These are phyloP conservation scores for Cryomyces antarcticus DNA, from an alignment of 495 filamentous ascomycete genomes.

Conservation along the genomic window DNA sequence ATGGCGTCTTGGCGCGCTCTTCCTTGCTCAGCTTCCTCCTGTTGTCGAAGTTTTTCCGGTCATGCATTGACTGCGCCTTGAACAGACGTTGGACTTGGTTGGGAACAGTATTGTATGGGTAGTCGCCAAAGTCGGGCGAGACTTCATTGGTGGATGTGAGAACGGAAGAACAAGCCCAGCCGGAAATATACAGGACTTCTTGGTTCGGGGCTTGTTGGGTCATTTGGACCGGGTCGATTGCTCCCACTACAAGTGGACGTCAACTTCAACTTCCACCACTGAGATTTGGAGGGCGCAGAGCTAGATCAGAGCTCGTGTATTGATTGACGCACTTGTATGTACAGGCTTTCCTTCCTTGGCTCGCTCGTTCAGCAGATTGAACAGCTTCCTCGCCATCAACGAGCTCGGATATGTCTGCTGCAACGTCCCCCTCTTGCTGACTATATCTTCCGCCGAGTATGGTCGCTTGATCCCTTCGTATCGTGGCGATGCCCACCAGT, in stretches of 20 bases:
- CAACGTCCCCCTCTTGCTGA: constrained; percentile 74
- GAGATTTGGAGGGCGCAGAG: constrained; percentile 1
- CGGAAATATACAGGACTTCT: constrained; percentile 86
- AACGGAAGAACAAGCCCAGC: constrained; percentile 89
- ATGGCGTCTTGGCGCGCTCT: constrained; percentile 52
- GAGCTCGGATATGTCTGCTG: constrained; percentile 79
- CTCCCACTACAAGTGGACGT: constrained; percentile 45
- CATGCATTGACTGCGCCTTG: constrained; percentile 92
- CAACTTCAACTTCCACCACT: constrained; percentile 2
- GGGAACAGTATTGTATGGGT: constrained; percentile 95
- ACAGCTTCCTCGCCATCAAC: constrained; percentile 83
- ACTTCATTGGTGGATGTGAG: constrained; percentile 92
- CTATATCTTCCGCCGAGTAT: constrained; percentile 77
- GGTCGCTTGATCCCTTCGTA: constrained; percentile 80
- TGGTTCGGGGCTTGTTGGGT: constrained; percentile 93
- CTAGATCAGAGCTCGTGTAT: background rate
- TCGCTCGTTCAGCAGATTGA: constrained; percentile 62
- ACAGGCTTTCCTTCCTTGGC: constrained; percentile 63
- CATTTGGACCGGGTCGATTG: constrained; percentile 97
- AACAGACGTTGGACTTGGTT: constrained; percentile 92
- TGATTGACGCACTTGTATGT: constrained; percentile 50
- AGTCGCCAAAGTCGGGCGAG: constrained; percentile 90
- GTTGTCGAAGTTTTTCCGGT: constrained; percentile 82
- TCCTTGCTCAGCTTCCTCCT: constrained; percentile 55
- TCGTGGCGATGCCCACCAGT: constrained; percentile 71